Evolutionary conservation across 2,329 filamentous ascomycete genomes (phyloP).

Genomic region (Fonsecaea pedrosoi): DNA sequence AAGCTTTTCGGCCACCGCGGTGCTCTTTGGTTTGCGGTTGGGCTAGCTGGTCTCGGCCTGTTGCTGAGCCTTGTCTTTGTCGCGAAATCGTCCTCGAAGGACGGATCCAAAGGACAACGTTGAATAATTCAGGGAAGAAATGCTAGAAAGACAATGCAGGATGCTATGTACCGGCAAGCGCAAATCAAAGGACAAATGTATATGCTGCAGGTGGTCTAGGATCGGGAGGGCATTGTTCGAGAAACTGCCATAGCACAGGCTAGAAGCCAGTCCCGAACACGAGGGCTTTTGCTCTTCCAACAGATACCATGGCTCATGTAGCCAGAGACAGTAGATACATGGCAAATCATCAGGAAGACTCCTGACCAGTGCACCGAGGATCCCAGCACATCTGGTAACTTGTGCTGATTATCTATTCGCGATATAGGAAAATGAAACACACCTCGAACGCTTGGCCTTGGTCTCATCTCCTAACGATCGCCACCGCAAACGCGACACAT

Average conservation of each 20-base stretch:
- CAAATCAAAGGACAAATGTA: not conserved
- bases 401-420: not conserved
- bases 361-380: not conserved
- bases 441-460: too few species aligned
- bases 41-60: slow-evolving; percentile 43
- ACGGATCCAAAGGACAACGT: not conserved
- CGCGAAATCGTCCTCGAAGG: not conserved
- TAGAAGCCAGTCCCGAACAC: too few species aligned
- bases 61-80: slow-evolving; percentile 22
- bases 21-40: slow-evolving; percentile 52
- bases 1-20: slow-evolving; percentile 49
- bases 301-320: too few species aligned
- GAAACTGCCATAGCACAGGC: too few species aligned
- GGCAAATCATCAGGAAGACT: not conserved
- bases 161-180: not conserved
- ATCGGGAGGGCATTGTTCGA: too few species aligned
- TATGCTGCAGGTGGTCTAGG: too few species aligned
- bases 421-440: too few species aligned
- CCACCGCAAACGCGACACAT: too few species aligned
- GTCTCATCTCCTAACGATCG: too few species aligned
- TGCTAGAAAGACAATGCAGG: not conserved
- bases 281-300: too few species aligned
- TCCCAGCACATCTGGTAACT: not conserved
- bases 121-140: not conserved
- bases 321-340: not conserved